These are phyloP conservation scores for Lipomyces sp. DNA, from an alignment of 805 yeast genomes.

Conservation along the genomic window DNA sequence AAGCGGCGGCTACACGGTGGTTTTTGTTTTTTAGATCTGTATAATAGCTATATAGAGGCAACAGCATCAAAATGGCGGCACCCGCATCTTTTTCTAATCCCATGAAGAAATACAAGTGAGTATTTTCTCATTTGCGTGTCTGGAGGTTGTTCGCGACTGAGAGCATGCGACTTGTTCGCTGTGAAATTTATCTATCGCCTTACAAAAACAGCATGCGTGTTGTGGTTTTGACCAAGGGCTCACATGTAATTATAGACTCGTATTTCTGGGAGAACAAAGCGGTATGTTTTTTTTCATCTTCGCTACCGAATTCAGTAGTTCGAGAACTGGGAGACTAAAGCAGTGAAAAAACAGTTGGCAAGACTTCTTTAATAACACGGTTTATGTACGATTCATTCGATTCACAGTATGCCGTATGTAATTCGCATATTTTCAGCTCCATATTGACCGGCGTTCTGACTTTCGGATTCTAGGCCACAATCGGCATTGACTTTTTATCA, in stretches of 20 bases:
- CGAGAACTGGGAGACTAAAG: not conserved
- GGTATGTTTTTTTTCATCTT: conserved; percentile 50
- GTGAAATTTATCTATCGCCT: not conserved
- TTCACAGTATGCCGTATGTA: conserved; percentile 73
- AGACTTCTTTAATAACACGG: conserved; percentile 93
- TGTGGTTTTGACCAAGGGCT: not conserved
- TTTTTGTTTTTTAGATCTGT: not conserved
- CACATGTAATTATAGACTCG: conserved; percentile 61
- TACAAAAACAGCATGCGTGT: not conserved
- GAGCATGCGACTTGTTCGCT: not conserved
- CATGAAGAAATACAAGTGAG: conserved; percentile 49
- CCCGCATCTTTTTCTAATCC: conserved; percentile 37
- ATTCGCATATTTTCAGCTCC: not conserved
- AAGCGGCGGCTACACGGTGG: not conserved
- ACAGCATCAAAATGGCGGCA: conserved; percentile 12
- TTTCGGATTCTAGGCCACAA: conserved; percentile 66
- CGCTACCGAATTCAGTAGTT: not conserved
- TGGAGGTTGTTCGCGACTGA: not conserved
- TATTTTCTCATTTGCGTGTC: conserved; percentile 7
- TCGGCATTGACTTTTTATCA: conserved; percentile 93
- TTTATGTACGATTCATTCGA: conserved; percentile 98
- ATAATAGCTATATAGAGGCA: not conserved
- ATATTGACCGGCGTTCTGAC: too few species aligned
- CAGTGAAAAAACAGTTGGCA: conserved; percentile 63
- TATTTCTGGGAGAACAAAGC: conserved; percentile 95